Evolutionary conservation across 768 basidiomycete species (phyloP), one percentile per base, ranked within the genome.

Genomic region (Auricularia heimuer): DNA sequence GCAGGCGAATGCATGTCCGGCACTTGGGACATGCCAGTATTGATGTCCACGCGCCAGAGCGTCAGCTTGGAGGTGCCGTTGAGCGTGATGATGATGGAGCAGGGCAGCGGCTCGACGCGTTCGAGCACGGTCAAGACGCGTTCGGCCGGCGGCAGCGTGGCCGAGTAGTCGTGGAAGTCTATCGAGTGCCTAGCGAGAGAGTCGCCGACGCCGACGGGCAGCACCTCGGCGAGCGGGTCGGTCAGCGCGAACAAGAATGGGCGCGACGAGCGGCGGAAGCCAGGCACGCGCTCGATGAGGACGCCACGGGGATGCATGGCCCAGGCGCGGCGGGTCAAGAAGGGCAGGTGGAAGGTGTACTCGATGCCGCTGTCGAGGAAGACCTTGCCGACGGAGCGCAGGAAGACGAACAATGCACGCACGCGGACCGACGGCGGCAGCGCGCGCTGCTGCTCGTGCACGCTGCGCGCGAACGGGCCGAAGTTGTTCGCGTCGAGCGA

Each of bases 291-390:
- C 69, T 93, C 89, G 54, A 94, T 83, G 76, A 93, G 79, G 29
- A 93, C 82, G 1, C 92, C 92, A 67, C 89, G 86, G 1, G 92
- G 92, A 65, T 79, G 80, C 24, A 91, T 76, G 3, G 91, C 85
- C 90, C 90, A 92, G 1, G 88, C 91, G 66, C 80, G 83, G 44
- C 87, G 81, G 3, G 91, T 88, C 65, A 90, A 82, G 71, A 94
- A 94, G 0, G 92, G 92, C 3, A 94, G 76, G 35, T 88, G 83
- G 71, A 92, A 87, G 1, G 88, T 89, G 70, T 86, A 90, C 68
- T 91, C 87, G 39, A 81, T 70, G 3, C 91, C 91, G 67, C 88
- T 87, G 68, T 80, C 77, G 64, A 90, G 75, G 70, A 84, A 90
- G 63, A 92, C 84, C 72, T 83, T 86, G 63, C 84, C 89, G 54